Evolutionary conservation across 257 asterid genomes (phyloP).

Genomic region (Echites panduratus): DNA sequence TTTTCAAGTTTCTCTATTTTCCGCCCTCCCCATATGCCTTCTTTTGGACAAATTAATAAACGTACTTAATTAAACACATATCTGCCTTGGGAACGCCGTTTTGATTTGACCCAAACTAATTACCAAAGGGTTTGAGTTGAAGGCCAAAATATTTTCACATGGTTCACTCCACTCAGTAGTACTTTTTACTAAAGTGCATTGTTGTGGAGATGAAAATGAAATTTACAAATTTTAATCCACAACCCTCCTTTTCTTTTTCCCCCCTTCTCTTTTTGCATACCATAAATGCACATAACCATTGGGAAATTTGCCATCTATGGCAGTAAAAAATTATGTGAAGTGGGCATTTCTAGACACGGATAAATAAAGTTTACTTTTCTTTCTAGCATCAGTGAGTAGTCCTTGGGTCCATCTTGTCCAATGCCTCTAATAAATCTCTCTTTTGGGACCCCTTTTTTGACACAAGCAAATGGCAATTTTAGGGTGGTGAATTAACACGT

Average conservation of each 20-base stretch:
- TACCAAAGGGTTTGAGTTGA: too few species aligned
- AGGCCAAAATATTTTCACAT: constrained; percentile 7
- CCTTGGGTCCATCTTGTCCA: not conserved
- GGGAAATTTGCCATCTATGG: constrained; percentile 12
- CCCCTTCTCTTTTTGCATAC: constrained; percentile 1
- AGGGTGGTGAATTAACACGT: too few species aligned
- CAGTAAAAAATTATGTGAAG: constrained; percentile 11
- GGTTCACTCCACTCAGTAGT: constrained; percentile 17
- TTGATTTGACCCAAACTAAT: too few species aligned
- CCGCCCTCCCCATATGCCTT: not conserved
- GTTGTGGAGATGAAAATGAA: not conserved
- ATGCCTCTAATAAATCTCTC: not conserved
- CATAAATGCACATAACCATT: not conserved
- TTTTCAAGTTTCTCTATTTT: not conserved
- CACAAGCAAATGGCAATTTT: not conserved
- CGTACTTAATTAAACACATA: not conserved
- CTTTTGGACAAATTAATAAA: constrained; percentile 15
- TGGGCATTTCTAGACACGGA: constrained; percentile 13
- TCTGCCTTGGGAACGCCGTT: too few species aligned
- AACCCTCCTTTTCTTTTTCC: not conserved
- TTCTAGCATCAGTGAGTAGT: not conserved
- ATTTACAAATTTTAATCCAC: not conserved
- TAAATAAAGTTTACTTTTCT: constrained; percentile 10
- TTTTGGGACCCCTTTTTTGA: not conserved
- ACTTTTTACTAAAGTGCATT: constrained; percentile 14